A percentile compares a stretch with the other conserved stretches of the same genome.
Conservation (phyloP, 352 stramenopile species). For the Phytophthora pini region DNA sequence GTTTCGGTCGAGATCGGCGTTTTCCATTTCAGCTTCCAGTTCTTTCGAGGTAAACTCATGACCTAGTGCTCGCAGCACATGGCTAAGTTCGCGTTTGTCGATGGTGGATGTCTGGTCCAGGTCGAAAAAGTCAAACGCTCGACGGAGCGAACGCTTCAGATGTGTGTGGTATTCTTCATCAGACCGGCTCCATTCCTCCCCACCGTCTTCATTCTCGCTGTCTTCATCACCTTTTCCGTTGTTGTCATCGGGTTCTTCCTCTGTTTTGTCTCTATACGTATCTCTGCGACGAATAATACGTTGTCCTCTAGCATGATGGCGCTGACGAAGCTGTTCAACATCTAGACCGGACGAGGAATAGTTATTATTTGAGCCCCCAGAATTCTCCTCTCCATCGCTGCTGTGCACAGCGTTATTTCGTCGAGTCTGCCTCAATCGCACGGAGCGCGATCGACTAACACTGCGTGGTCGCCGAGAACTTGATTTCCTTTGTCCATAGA, state of each 20-base stretch:
- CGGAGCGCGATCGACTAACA: conserved; percentile 17
- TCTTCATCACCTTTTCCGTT: conserved; percentile 1
- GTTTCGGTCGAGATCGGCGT: conserved; percentile 68
- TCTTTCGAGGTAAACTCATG: conserved; percentile 78
- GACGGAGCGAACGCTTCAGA: conserved; percentile 62
- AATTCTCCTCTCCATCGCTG: conserved; percentile 6
- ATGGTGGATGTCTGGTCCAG: conserved; percentile 74
- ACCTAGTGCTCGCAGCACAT: conserved; percentile 70
- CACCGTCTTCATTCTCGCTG: conserved; percentile 27
- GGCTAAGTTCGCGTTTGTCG: conserved; percentile 68
- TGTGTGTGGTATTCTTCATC: conserved; percentile 70
- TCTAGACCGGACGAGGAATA: conserved; percentile 52
- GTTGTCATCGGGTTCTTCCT: conserved; percentile 14
- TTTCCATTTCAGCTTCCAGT: conserved; percentile 65
- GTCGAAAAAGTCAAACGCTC: conserved; percentile 85
- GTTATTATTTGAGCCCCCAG: conserved; percentile 23
- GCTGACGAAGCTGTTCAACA: conserved; percentile 40
- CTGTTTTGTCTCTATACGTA: conserved; percentile 7
- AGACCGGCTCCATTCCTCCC: conserved; percentile 42
- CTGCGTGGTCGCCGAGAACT: conserved; percentile 16
- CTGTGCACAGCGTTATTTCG: conserved; percentile 4
- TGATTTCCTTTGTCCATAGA: conserved; percentile 2
- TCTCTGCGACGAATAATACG: conserved; percentile 6
- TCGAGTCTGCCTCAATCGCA: conserved; percentile 2
- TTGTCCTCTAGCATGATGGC: conserved; percentile 29